Evolutionary conservation across 2,329 filamentous ascomycete genomes (phyloP), one percentile per base, ranked within the genome.

Genomic region (Beauveria brongniartii): DNA sequence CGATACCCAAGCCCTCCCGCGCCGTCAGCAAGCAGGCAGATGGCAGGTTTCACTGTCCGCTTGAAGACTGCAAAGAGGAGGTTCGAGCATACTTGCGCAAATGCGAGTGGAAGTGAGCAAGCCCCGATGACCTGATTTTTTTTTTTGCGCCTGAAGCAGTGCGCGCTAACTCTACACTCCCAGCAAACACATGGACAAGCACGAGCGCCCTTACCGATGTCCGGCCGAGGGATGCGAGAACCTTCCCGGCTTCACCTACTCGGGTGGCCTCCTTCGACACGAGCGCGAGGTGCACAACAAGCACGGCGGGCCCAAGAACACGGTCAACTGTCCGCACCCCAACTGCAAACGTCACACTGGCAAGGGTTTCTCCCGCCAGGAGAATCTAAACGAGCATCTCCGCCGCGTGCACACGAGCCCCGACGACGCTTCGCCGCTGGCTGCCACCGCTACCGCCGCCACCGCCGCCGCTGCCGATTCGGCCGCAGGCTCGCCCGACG

Each of bases 151-250:
- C 28, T 6, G 12, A 10, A 20, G n/a, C 14, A 16, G n/a, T 60
- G 64, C 68, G 74, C 30, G 44, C 58, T 48, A 54, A 60, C 50
- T 34, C 30, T 10, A 59, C 30, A 55, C 24, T 20, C 7, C 7
- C 65, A 96, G 91, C 71, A 97, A 97, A 77, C 93, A 97, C 72
- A 97, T 97, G 92, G 93, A 97, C 76, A 96, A 96, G 73, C 93
- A 97, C 72, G 92, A 96, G 67, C 83, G 93, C 14, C 93, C 93
- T 1, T 97, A 97, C 71, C 90, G 92, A 69, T 97, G 93, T 73
- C 81, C 79, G 24, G 86, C 88, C 48, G 81, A 84, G n/a, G 89
- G 89, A 43, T 97, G 93, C 74, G 91, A 93, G 69, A 96, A 96
- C 69, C 82, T 96, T 0, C 90, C 90, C 57, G 93, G 93, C 1